A percentile compares a stretch with the other conserved stretches of the same genome.
Evolutionary conservation across 768 basidiomycete species (phyloP).

Genomic region (Pholiota conissans): DNA sequence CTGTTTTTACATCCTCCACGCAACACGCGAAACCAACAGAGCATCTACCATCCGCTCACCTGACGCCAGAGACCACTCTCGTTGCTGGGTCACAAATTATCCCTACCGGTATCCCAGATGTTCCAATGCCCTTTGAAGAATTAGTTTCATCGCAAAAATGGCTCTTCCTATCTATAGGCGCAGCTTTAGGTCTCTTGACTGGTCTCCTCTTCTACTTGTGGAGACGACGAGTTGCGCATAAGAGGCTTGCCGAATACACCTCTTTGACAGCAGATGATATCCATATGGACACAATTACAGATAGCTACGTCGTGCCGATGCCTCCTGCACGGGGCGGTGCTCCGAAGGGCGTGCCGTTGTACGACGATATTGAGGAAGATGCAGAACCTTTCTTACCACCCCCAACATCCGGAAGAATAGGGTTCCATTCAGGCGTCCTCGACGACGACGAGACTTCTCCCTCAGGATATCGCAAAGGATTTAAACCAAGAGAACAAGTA

Average conservation of each 20-base stretch:
- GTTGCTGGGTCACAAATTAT: constrained; percentile 71
- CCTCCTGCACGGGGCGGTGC: neutral
- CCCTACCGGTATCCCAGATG: constrained; percentile 38
- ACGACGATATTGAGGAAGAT: neutral
- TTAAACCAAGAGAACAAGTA: neutral
- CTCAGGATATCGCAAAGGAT: constrained; percentile 45
- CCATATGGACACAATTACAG: constrained; percentile 68
- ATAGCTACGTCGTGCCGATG: constrained; percentile 1
- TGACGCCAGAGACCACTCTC: constrained; percentile 45
- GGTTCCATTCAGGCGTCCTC: constrained; percentile 78
- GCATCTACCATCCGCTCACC: constrained; percentile 79
- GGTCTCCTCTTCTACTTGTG: constrained; percentile 73
- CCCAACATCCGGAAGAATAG: constrained; percentile 40
- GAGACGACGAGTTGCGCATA: constrained; percentile 49
- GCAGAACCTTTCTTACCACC: constrained; percentile 4
- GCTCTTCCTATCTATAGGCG: constrained; percentile 77
- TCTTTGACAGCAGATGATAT: constrained; percentile 69
- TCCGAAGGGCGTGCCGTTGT: neutral
- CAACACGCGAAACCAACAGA: constrained; percentile 80
- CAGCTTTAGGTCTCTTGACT: constrained; percentile 69
- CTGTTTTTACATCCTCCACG: constrained; percentile 46
- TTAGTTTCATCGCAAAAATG: constrained; percentile 81
- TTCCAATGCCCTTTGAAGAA: constrained; percentile 48
- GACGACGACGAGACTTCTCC: constrained; percentile 69
- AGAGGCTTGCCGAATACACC: constrained; percentile 47